Base-by-base conservation (phyloP, 2,329 filamentous ascomycete species). In the Xylaria sp. region DNA sequence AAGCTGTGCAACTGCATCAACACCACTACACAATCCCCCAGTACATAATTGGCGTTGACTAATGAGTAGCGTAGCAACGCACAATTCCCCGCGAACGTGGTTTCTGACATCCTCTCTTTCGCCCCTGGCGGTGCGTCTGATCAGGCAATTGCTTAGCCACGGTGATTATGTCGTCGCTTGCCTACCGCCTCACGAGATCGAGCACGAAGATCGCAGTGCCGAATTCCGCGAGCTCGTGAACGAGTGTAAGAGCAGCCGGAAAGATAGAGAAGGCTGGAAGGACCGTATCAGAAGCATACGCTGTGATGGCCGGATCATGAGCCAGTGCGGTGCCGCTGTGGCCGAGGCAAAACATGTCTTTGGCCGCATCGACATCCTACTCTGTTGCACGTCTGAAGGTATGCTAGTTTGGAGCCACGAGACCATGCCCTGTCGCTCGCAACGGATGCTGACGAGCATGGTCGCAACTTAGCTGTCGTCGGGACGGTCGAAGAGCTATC, bases 401-500 rank as follows among this genome's bases (percentile, higher is more conserved):
- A 81, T 63, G 77, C 58, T 56, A 52, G 4, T 19, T 28, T 38
- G 4, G 12, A 23, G 12, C 28, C 28, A 15, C 21, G n/a, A 8
- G 15, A 15, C n/a, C 35, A 17, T 23, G 21, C 15, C 12, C n/a
- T 46, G 25, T 63, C 19, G 35, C 38, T 57, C 21, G 14, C 25
- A 12, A 55, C 49, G 38, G 21, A 37, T 21, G 65, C 64, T 71
- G 57, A 68, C 65, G 35, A 43, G 42, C 49, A 60, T 45, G 28
- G 25, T 28, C 42, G 23, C 47, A 17, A 62, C 65, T 49, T 62
- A 93, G 92, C 92, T 66, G 87, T 97, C 33, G 87, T 98, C 35
- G 95, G 94, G 42, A 91, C 92, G 0, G 90, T 98, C 7, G 95
- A 98, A 78, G 95, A 99, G 77, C 82, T 97, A 25, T 89, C 89